These are phyloP conservation scores for Lepraria neglecta DNA, from an alignment of 495 filamentous ascomycete genomes.

Conservation along the genomic window DNA sequence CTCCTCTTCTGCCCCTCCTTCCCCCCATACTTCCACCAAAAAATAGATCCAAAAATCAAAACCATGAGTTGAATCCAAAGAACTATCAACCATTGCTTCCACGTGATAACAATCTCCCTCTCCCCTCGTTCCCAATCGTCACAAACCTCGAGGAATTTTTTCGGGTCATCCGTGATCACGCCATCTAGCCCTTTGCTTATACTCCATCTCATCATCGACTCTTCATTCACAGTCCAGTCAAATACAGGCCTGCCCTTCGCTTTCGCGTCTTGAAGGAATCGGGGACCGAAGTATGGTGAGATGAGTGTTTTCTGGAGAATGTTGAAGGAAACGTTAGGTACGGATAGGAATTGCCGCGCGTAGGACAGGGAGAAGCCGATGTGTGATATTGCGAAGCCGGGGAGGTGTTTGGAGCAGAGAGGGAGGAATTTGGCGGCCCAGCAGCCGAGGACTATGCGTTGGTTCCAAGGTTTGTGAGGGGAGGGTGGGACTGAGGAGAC, in stretches of 20 bases:
- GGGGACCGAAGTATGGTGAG: conserved; percentile 50
- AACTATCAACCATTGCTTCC: conserved; percentile 19
- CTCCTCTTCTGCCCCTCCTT: conserved; percentile 9
- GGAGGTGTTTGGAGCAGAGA: conserved; percentile 53
- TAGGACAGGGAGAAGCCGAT: conserved; percentile 66
- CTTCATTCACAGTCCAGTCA: conserved; percentile 81
- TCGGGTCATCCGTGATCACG: conserved; percentile 54
- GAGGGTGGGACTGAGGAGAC: conserved; percentile 45
- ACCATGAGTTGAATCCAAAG: conserved; percentile 26
- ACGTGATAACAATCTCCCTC: conserved; percentile 15
- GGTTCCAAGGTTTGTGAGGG: conserved; percentile 53
- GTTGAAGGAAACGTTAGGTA: conserved; percentile 65
- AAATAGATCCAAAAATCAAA: conserved; percentile 21
- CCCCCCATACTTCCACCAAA: conserved; percentile 24
- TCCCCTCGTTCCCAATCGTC: conserved; percentile 31
- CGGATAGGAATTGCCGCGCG: conserved; percentile 59
- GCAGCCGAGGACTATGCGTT: conserved; percentile 67
- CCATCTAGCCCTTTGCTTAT: conserved; percentile 49
- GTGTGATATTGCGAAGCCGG: conserved; percentile 59
- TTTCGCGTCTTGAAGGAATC: conserved; percentile 57
- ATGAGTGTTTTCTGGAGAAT: conserved; percentile 60
- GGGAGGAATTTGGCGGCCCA: conserved; percentile 68
- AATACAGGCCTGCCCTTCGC: conserved; percentile 53
- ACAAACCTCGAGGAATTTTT: conserved; percentile 40
- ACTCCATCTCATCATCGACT: conserved; percentile 66